Evolutionary conservation across 176 grass and related monocot genomes (phyloP), one percentile per base, ranked within the genome.

Genomic region (Ensete ventricosum): DNA sequence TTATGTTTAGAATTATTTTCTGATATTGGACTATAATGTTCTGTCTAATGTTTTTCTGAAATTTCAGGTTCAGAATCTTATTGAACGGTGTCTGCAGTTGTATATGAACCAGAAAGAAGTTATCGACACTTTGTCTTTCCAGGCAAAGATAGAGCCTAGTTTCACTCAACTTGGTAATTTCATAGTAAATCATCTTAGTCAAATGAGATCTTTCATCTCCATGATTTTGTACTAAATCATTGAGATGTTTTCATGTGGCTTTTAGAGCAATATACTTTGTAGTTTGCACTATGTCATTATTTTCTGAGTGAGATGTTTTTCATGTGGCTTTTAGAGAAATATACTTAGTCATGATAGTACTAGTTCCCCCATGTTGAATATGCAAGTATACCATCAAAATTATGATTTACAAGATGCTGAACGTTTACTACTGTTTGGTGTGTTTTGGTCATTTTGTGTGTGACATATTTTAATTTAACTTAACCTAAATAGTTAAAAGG

Each of bases 51-150:
- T 5, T 50, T 12, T n/a, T 50, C 13, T 50, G 0, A 52, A 14
- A 81, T 91, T 82, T 73, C 96, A 94, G 96, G 96, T 99, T 71
- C 95, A 99, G 76, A 99, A 99, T 74, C 90, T 99, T 71, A 99
- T 99, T 50, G 95, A 99, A 43, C 82, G 88, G 60, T 99, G 91
- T 77, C 88, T 99, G 77, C 95, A 99, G 88, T 86, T 99, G 62
- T 99, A 99, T 79, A 99, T 99, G 95, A 91, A 93, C 81, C 90
- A 91, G 82, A 91, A 90, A 94, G 88, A 99, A 89, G 95, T 99
- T 78, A 79, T 99, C 25, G 82, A 88, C 24, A 91, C 86, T 26
- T 76, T 99, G 65, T 94, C 84, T 53, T 81, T 76, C 25, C 88
- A 91, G 64, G 95, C 95, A 67, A 99, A 99, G 78, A 99, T 99